Conservation (phyloP, 257 asterid species). For the Rauvolfia tetraphylla region DNA sequence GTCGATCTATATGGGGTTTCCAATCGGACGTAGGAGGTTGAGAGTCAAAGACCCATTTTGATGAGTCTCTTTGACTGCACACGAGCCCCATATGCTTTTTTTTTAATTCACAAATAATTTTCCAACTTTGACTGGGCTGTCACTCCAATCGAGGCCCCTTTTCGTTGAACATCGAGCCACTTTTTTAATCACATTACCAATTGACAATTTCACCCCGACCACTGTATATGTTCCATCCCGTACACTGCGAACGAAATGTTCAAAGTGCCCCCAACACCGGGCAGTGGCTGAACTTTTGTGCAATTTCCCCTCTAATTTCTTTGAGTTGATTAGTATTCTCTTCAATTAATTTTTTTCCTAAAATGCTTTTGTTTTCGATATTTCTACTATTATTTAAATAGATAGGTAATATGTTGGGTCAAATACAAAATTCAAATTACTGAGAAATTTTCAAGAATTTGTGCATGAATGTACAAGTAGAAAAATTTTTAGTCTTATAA, state of each 20-base stretch:
- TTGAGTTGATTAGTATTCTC: not conserved
- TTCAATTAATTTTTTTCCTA: no score
- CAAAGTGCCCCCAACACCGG: not conserved
- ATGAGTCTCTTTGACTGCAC: constrained; percentile 38
- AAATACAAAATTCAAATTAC: no score
- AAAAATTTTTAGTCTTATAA: no score
- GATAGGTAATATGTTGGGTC: no score
- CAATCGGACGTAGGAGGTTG: constrained; percentile 15
- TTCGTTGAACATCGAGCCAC: constrained; percentile 41
- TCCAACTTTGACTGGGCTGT: constrained; percentile 51
- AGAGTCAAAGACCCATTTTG: constrained; percentile 35
- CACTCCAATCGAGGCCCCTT: constrained; percentile 57
- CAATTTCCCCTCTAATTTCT: not conserved
- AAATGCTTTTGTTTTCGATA: no score
- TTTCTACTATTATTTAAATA: no score
- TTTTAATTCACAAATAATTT: constrained; percentile 11
- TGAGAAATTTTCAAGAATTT: no score
- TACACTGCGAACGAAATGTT: not conserved
- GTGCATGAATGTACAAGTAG: no score
- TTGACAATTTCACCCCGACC: constrained; percentile 12
- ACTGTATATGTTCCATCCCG: not conserved
- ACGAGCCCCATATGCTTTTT: not conserved
- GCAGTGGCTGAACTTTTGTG: not conserved
- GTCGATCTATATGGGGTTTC: constrained; percentile 3
- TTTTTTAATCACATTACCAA: not conserved